Evolutionary conservation across 768 basidiomycete genomes (phyloP), one percentile per base, ranked within the genome.

Genomic region (Antrodiella citrinella): DNA sequence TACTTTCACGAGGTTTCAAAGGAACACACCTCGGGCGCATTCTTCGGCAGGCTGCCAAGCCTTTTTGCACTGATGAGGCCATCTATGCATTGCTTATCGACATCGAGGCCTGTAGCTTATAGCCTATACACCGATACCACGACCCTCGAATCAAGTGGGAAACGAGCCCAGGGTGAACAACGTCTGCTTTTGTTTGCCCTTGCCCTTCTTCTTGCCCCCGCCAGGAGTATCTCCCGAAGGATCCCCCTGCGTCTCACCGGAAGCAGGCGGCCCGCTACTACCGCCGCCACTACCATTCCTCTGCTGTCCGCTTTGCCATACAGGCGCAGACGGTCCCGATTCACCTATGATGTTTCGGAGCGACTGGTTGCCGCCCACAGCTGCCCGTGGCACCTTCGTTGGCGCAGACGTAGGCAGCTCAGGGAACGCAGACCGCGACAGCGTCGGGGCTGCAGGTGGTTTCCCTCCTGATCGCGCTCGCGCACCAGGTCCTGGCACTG

Each of bases 121-220:
- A n/a, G n/a, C n/a, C n/a, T n/a, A n/a, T n/a, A n/a, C n/a, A n/a
- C n/a, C n/a, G n/a, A n/a, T n/a, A n/a, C n/a, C n/a, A n/a, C n/a
- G n/a, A n/a, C n/a, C n/a, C n/a, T n/a, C n/a, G n/a, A n/a, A n/a
- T 48, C 47, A 65, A n/a, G 67, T 60, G 39, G 75, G 75, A 57
- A 76, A 76, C 13, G 74, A 69, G 7, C 79, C 78, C 38, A 81
- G 51, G 19, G 72, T 90, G 59, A 91, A 92, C 55, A 93, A 65
- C 7, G 81, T 91, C 72, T 91, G 86, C 68, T 91, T 91, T 63
- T 81, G 80, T 65, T 91, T 90, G 1, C 81, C 81, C 61, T 91
- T 92, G 0, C 78, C 77, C 66, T 88, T 91, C 73, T 81, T 87
- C 26, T 78, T 79, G 57, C 79, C 84, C 0, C 55, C 62, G 18